Evolutionary conservation across 495 filamentous ascomycete genomes (phyloP), one percentile per base, ranked within the genome.

Genomic region (Aspergillus steynii): DNA sequence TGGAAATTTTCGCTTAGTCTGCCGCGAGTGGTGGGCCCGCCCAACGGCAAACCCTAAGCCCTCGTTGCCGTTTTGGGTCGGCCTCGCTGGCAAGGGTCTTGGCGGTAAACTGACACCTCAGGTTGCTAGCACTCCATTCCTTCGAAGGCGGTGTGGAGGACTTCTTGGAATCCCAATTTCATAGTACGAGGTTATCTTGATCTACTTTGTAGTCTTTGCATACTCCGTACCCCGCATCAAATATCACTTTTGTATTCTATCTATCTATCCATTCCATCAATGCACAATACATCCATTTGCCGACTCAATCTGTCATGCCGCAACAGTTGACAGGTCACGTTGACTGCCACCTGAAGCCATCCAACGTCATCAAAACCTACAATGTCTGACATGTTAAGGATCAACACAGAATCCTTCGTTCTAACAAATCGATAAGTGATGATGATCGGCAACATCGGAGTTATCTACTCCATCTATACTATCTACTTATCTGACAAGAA

Each of bases 1-100:
- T 77, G 73, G 75, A 78, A 77, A 77, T 80, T 80, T 77, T 80
- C 74, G 78, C 76, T 79, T 75, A 76, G 65, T 75, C 68, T 70
- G 70, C 58, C 50, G 12, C 37, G 29, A 45, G 56, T 26, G 62
- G 63, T 73, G 61, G 69, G 70, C 68, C 67, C 73, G 58, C 60
- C 45, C 59, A 5, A 14, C 49, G 63, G 55, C 53, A 59, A 72
- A 65, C 75, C 76, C 77, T 77, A 74, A 74, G 68, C 77, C 76
- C 73, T 79, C 46, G 25, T 56, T 67, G 29, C 69, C 60, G 20
- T 3, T 63, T 74, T 61, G 27, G 65, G 68, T 62, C 59, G 9
- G 27, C 9, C 14, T 7, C 12, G 25, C 27, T 58, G 15, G 15
- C 54, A 42, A 32, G 46, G 52, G 56, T 58, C 46, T 58, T 58